A percentile compares a stretch with the other conserved stretches of the same genome.
These are phyloP conservation scores for Dissophora globulifera DNA, from an alignment of 192 early-diverging fungal genomes.

Conservation along the genomic window DNA sequence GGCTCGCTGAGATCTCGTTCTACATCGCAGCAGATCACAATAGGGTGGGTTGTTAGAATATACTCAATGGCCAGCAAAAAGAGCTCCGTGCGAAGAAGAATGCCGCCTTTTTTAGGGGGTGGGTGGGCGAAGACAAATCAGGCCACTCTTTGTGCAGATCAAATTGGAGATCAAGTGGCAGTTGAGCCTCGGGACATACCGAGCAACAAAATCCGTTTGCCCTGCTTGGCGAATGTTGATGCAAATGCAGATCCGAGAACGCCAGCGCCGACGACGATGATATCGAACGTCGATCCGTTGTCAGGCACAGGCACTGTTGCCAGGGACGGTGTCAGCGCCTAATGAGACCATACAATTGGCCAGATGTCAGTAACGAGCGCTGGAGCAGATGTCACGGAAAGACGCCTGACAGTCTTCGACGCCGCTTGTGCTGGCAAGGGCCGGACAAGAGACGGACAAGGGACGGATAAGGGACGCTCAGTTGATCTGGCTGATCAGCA, in stretches of 20 bases:
- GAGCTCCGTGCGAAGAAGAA: too few species aligned
- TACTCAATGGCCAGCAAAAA: too few species aligned
- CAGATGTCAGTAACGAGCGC: too few species aligned
- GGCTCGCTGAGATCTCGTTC: conserved; percentile 94
- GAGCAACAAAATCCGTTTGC: conserved; percentile 75
- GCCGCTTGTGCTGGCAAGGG: too few species aligned
- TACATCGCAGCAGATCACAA: too few species aligned
- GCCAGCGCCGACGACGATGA: conserved; percentile 92
- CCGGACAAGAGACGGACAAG: too few species aligned
- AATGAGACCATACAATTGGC: too few species aligned
- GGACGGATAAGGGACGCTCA: too few species aligned
- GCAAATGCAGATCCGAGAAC: conserved; percentile 93
- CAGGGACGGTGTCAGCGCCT: conserved; percentile 23
- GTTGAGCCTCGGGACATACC: conserved; percentile 33
- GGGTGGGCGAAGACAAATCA: conserved; percentile 21
- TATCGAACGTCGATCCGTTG: conserved; percentile 68
- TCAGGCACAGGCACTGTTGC: conserved; percentile 30
- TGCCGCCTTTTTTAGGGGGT: not conserved
- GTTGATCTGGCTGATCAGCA: not conserved
- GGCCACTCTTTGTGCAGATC: conserved; percentile 20
- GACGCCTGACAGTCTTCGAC: too few species aligned
- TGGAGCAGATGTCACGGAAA: too few species aligned
- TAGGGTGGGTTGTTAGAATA: too few species aligned
- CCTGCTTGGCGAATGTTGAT: conserved; percentile 75
- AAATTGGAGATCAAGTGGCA: not conserved